phyloP scores from a whole-genome alignment of 345 rosid genomes.

The Gossypium australe region DNA sequence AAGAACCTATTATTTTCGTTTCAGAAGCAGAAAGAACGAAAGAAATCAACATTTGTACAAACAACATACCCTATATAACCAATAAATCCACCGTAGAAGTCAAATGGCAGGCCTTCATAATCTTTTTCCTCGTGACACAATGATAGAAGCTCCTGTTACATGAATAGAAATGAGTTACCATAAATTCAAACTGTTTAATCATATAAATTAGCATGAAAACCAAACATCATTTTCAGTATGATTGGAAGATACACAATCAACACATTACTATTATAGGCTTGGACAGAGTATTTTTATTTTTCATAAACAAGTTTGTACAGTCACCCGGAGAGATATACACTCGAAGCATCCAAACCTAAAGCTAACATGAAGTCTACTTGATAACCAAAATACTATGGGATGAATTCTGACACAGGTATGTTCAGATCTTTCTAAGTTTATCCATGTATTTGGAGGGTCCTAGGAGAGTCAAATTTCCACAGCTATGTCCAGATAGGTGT shows the following conservation, averaged over 20 bases:
- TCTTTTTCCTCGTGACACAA: conserved; percentile 60
- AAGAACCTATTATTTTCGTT: not conserved
- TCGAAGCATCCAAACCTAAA: not conserved
- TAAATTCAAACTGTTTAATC: not conserved
- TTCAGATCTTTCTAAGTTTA: not conserved
- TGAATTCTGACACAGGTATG: not conserved
- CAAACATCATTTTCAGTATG: not conserved
- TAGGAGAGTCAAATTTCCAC: not conserved
- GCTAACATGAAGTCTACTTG: not conserved
- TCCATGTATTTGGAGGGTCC: not conserved
- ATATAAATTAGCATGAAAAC: conserved; percentile 1
- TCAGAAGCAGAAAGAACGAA: not conserved
- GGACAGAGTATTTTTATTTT: not conserved
- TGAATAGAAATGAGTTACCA: conserved; percentile 11
- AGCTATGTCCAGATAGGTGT: not conserved
- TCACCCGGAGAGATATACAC: not conserved
- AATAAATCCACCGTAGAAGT: conserved; percentile 84
- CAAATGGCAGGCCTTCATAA: conserved; percentile 79
- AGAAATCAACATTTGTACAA: conserved; percentile 13
- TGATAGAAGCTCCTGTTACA: conserved; percentile 66
- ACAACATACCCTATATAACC: conserved; percentile 85
- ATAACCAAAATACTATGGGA: not conserved
- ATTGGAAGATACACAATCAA: not conserved
- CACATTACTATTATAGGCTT: not conserved
- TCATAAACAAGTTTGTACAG: not conserved